These are phyloP conservation scores for Lepidopterella palustris DNA, from an alignment of 495 filamentous ascomycete genomes.

Conservation along the genomic window DNA sequence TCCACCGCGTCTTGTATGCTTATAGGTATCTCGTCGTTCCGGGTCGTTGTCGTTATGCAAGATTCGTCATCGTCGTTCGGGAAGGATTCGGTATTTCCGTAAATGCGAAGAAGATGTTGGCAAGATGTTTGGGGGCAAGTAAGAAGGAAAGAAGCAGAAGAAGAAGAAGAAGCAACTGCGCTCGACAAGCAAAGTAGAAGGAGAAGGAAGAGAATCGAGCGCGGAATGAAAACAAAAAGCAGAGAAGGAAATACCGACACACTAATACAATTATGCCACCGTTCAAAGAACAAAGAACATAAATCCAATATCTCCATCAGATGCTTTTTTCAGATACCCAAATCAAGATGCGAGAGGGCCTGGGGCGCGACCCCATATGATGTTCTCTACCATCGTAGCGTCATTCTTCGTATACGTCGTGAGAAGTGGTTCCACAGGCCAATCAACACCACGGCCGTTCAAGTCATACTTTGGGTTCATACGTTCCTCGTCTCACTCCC, in stretches of 20 bases:
- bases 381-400: conserved; percentile 33
- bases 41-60: conserved; percentile 11
- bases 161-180: not conserved
- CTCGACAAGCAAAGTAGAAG: not conserved
- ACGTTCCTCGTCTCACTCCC: not conserved
- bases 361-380: conserved; percentile 23
- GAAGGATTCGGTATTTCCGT: not conserved
- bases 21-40: conserved; percentile 20
- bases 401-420: conserved; percentile 36
- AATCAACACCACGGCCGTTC: conserved; percentile 18
- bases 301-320: conserved; percentile 25
- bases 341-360: conserved; percentile 21
- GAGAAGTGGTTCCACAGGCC: conserved; percentile 23
- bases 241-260: not conserved
- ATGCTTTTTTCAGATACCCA: conserved; percentile 31
- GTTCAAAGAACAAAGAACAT: conserved; percentile 6
- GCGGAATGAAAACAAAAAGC: not conserved
- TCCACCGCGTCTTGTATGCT: conserved; percentile 1
- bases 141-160: not conserved
- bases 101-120: not conserved
- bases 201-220: not conserved
- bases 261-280: conserved; percentile 19
- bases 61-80: conserved; percentile 18
- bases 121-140: not conserved
- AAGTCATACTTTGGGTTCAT: conserved; percentile 10